Evolutionary conservation across 768 basidiomycete species (phyloP).

Genomic region (Lactarius trivialis): DNA sequence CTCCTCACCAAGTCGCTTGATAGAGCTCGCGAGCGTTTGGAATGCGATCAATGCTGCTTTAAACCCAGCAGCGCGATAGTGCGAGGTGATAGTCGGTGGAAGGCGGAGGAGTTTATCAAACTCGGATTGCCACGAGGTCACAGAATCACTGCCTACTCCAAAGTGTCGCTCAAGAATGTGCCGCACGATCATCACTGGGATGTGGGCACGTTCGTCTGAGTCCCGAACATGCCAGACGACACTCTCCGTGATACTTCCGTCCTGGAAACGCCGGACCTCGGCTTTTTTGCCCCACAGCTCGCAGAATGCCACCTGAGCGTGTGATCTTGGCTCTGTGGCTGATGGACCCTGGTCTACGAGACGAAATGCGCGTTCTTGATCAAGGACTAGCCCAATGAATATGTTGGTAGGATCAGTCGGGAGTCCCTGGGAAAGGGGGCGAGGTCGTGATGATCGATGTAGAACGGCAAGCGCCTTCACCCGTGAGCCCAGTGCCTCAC

Average conservation of each 20-base stretch:
- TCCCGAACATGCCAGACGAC: slow-evolving; percentile 94
- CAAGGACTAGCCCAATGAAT: slow-evolving; percentile 69
- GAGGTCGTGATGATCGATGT: slow-evolving; percentile 40
- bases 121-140: slow-evolving; percentile 50
- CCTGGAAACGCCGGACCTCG: slow-evolving; percentile 91
- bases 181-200: slow-evolving; percentile 67
- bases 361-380: slow-evolving; percentile 66
- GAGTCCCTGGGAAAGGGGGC: slow-evolving; percentile 48
- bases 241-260: slow-evolving; percentile 85
- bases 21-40: slow-evolving; percentile 63
- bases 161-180: slow-evolving; percentile 78
- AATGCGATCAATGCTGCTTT: slow-evolving; percentile 74
- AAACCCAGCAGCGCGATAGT: slow-evolving; percentile 45
- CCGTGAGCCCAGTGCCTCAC: slow-evolving; percentile 68
- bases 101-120: slow-evolving; percentile 56
- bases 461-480: slow-evolving; percentile 58
- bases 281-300: slow-evolving; percentile 88
- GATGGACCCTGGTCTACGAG: slow-evolving; percentile 91
- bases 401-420: slow-evolving; percentile 46
- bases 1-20: slow-evolving; percentile 66
- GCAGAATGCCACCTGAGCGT: slow-evolving; percentile 55
- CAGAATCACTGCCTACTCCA: slow-evolving; percentile 44
- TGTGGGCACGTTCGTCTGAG: slow-evolving; percentile 69
- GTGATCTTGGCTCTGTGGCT: slow-evolving; percentile 52
- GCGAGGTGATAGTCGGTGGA: slow-evolving; percentile 46